Conservation (phyloP, 441 rosid species). For the Pelargonium myrrhifolium region DNA sequence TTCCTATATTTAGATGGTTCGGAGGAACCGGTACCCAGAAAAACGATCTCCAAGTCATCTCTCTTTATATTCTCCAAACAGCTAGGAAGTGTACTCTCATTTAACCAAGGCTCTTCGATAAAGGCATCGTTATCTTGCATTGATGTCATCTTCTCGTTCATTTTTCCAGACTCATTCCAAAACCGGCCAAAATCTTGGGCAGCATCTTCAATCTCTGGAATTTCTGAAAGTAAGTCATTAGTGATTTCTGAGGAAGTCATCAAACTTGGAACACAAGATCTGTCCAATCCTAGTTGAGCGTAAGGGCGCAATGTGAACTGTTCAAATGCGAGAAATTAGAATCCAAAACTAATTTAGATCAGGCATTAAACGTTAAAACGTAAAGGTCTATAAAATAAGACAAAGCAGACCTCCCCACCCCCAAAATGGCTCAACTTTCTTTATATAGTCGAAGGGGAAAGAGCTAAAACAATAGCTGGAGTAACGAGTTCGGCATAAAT, state of each 20-base stretch:
- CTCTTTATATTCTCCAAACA: slow-evolving; percentile 70
- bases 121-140: slow-evolving; percentile 27
- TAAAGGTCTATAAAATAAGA: too few species aligned
- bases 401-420: too few species aligned
- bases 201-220: slow-evolving; percentile 66
- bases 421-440: too few species aligned
- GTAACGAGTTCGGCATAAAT: too few species aligned
- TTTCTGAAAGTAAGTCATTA: slow-evolving; percentile 53
- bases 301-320: slow-evolving; percentile 93
- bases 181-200: slow-evolving; percentile 44
- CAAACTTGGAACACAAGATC: slow-evolving; percentile 50
- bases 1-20: slow-evolving; percentile 93
- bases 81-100: slow-evolving; percentile 44
- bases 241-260: slow-evolving; percentile 38
- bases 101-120: slow-evolving; percentile 77
- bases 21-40: slow-evolving; percentile 92
- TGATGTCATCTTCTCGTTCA: slow-evolving; percentile 15
- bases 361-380: background rate
- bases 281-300: slow-evolving; percentile 69
- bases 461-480: too few species aligned
- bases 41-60: slow-evolving; percentile 84
- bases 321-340: background rate
- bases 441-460: too few species aligned
- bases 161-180: slow-evolving; percentile 37
- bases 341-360: background rate